These are phyloP conservation scores for Calonectria pauciramosa DNA, from an alignment of 2,329 filamentous ascomycete genomes.

Conservation along the genomic window DNA sequence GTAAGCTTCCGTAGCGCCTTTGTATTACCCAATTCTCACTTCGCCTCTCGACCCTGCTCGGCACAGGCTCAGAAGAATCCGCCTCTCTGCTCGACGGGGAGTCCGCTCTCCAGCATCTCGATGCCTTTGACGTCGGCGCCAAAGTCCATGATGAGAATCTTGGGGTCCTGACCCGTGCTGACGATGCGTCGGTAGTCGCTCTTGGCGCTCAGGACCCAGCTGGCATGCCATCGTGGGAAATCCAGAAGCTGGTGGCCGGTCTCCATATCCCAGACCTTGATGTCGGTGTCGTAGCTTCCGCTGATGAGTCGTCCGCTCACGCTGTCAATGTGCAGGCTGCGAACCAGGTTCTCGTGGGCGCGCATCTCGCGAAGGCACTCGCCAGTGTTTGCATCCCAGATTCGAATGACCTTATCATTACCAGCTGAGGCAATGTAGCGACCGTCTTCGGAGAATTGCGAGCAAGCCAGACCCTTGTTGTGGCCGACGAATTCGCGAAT, in stretches of 20 bases:
- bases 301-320: conserved; percentile 89
- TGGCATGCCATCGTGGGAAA: conserved; percentile 95
- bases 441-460: conserved; percentile 97
- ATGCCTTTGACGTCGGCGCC: conserved; percentile 73
- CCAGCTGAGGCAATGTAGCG: conserved; percentile 93
- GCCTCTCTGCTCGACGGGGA: conserved; percentile 29
- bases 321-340: conserved; percentile 91
- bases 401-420: conserved; percentile 95
- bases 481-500: conserved; percentile 92
- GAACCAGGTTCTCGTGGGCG: conserved; percentile 88
- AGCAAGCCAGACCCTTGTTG: conserved; percentile 93
- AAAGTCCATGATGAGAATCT: conserved; percentile 95
- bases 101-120: conserved; percentile 67
- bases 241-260: conserved; percentile 83
- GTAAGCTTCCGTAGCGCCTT: conserved; percentile 6
- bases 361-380: conserved; percentile 84
- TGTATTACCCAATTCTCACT: conserved; percentile 6
- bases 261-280: conserved; percentile 93
- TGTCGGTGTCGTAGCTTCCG: conserved; percentile 94
- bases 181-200: conserved; percentile 96
- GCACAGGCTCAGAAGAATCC: conserved; percentile 44
- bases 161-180: conserved; percentile 93
- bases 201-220: conserved; percentile 97
- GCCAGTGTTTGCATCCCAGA: conserved; percentile 94
- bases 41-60: background rate